These are phyloP conservation scores for Ascochyta lentis DNA, from an alignment of 2,329 filamentous ascomycete genomes.

Conservation along the genomic window DNA sequence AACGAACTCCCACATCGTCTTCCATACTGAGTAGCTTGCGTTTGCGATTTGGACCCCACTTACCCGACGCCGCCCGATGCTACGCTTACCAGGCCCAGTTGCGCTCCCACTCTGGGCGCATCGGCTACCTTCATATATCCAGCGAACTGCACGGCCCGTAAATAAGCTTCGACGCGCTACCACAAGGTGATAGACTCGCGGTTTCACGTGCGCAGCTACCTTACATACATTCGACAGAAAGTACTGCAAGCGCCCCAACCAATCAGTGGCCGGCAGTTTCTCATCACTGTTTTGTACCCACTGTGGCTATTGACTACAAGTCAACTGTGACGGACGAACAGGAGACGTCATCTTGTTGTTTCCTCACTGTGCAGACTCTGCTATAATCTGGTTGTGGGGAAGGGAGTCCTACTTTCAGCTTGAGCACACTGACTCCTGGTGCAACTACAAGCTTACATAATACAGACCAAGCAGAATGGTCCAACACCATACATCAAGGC, in stretches of 20 bases:
- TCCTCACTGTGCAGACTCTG: background rate
- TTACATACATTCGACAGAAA: constrained; percentile 26
- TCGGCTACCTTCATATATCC: constrained; percentile 4
- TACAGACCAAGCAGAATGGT: constrained; percentile 35
- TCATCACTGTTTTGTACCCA: constrained; percentile 35
- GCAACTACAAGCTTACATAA: constrained; percentile 13
- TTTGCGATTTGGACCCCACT: constrained; percentile 5
- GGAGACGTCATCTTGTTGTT: background rate
- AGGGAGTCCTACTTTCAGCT: background rate
- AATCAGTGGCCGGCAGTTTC: constrained; percentile 45
- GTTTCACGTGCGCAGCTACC: constrained; percentile 34
- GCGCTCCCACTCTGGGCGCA: constrained; percentile 2
- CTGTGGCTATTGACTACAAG: constrained; percentile 12
- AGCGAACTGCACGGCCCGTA: constrained; percentile 12
- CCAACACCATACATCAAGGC: constrained; percentile 18
- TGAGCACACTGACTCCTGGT: constrained; percentile 6
- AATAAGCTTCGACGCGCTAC: constrained; percentile 14
- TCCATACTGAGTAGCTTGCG: background rate
- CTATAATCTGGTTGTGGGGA: constrained; percentile 1
- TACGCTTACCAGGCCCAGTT: constrained; percentile 3
- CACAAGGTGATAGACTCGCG: constrained; percentile 16
- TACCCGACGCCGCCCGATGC: constrained; percentile 18
- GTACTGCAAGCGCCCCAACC: constrained; percentile 23
- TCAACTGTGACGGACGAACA: background rate
- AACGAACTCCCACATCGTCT: background rate